phyloP scores from a whole-genome alignment of 257 asterid genomes.

The Catharanthus roseus region DNA sequence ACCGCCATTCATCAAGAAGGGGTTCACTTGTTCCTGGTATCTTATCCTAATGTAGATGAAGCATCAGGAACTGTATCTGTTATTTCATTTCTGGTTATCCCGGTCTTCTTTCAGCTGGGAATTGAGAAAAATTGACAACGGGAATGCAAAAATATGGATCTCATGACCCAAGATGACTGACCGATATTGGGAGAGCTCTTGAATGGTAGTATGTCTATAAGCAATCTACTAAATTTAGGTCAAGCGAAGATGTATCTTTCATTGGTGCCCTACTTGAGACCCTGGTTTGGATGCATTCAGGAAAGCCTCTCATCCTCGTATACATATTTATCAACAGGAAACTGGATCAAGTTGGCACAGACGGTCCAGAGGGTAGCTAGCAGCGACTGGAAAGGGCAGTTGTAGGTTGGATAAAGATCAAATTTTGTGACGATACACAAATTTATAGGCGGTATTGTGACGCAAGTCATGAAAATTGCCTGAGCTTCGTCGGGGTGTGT shows the following conservation, averaged over 20 bases:
- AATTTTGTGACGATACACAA: neutral
- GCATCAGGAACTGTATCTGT: neutral
- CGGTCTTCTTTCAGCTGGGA: neutral
- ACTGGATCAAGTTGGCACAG: neutral
- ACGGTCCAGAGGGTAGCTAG: neutral
- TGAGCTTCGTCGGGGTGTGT: neutral
- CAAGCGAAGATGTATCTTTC: neutral
- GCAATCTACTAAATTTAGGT: neutral
- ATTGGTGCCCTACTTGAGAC: neutral
- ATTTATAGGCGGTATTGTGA: neutral
- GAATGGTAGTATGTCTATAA: neutral
- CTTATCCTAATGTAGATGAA: neutral
- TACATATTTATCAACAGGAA: neutral
- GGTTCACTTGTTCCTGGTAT: neutral
- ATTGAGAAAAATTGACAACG: neutral
- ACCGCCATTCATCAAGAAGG: neutral
- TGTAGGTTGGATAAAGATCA: neutral
- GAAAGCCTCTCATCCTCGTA: neutral
- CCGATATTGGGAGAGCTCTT: neutral
- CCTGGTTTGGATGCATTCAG: neutral
- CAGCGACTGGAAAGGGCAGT: neutral
- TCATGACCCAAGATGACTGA: neutral
- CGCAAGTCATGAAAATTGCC: slow-evolving; percentile 16
- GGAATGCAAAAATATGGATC: neutral
- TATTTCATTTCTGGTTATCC: neutral